phyloP scores from a whole-genome alignment of 129 eudicot genomes.

The Helichrysum umbraculigerum region DNA sequence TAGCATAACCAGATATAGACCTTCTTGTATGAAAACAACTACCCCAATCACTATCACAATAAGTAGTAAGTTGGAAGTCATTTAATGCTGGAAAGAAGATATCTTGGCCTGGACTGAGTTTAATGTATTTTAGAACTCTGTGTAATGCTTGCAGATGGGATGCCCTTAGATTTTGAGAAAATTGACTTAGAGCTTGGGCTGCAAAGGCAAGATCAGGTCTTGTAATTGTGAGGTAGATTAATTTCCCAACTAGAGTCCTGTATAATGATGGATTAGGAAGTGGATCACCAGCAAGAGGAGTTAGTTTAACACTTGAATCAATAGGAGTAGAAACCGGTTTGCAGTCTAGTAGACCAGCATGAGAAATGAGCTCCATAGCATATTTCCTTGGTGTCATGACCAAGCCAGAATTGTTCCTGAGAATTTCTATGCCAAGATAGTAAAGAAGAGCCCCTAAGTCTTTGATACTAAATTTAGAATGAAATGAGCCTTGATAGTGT shows the following conservation, averaged over 20 bases:
- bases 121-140: not conserved
- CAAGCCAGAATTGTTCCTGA: not conserved
- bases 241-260: not conserved
- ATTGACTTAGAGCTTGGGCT: not conserved
- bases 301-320: not conserved
- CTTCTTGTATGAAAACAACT: not conserved
- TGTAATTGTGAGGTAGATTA: not conserved
- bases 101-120: not conserved
- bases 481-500: not conserved
- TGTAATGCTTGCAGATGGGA: not conserved
- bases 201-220: not conserved
- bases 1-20: not conserved
- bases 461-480: not conserved
- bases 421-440: not conserved
- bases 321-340: not conserved
- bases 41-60: not conserved
- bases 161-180: not conserved
- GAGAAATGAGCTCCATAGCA: not conserved
- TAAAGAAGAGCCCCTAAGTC: not conserved
- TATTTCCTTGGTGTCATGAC: not conserved
- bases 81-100: not conserved
- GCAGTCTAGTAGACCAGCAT: not conserved
- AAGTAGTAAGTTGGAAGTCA: not conserved
- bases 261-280: not conserved
- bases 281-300: not conserved